A percentile compares a stretch with the other conserved stretches of the same genome.
Evolutionary conservation across 2,329 filamentous ascomycete species (phyloP).

Genomic region (Pyricularia pennisetigena): DNA sequence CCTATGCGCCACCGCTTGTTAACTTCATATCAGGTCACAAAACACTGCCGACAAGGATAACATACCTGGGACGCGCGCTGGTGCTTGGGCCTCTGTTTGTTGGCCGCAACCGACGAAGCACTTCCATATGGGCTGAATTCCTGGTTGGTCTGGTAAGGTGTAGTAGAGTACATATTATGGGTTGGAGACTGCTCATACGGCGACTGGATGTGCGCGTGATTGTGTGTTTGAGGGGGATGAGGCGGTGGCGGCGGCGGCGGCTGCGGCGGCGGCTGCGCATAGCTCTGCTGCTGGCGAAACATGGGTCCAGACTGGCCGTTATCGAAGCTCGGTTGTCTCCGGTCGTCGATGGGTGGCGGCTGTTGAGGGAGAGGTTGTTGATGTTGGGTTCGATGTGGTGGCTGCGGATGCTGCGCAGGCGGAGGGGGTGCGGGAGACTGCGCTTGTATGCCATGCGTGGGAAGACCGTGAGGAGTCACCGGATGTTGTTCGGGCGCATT

Average conservation of each 20-base stretch:
- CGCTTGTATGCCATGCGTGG: background rate
- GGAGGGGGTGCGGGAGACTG: background rate
- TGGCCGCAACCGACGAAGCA: constrained; percentile 27
- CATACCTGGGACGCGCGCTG: constrained; percentile 54
- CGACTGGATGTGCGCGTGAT: background rate
- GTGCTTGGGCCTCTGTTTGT: constrained; percentile 41
- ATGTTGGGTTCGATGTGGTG: constrained; percentile 29
- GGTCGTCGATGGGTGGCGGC: constrained; percentile 34
- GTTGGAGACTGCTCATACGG: constrained; percentile 17
- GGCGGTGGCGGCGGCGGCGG: background rate
- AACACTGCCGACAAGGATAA: background rate
- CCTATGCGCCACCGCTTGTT: constrained; percentile 35
- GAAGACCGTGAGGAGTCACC: constrained; percentile 22
- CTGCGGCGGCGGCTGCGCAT: background rate
- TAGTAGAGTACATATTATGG: constrained; percentile 11
- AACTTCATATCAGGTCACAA: no score
- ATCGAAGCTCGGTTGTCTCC: constrained; percentile 45
- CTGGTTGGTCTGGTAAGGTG: constrained; percentile 19
- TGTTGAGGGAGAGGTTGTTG: constrained; percentile 28
- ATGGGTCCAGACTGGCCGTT: constrained; percentile 27
- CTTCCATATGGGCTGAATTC: constrained; percentile 18
- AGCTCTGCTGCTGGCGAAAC: constrained; percentile 20
- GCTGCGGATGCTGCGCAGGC: constrained; percentile 7
- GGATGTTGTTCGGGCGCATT: constrained; percentile 24
- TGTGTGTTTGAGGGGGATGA: background rate